Base-by-base conservation (phyloP, 352 stramenopile genomes). In the Achlya hypogyna region DNA sequence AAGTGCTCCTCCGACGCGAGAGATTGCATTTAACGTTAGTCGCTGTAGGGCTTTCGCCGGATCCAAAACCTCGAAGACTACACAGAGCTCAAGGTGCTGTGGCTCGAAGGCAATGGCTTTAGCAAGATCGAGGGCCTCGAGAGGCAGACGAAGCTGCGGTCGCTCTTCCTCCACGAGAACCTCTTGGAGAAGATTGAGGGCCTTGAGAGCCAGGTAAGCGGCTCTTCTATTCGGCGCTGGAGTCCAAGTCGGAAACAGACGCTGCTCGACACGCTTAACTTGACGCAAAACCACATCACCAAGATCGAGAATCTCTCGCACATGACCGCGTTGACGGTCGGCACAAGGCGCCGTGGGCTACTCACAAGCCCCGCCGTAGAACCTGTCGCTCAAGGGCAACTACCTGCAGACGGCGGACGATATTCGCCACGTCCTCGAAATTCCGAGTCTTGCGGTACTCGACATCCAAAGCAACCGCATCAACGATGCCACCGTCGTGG, bases 21-120 rank as follows among this genome's bases (percentile, higher is more conserved):
- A 35, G 25, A 29, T 22, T 53, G 16, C 20, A 53, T 43, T 14
- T 20, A 42, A 47, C 1, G n/a, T 23, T 65, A 5, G 14, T 29
- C 20, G 59, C n/a, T 16, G 23, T 52, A 85, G 70, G 95, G 95
- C 35, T 98, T 98, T 64, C 78, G 78, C 23, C 70, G 78, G 40
- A 97, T 98, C 70, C 72, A 96, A 51, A 98, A 98, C 65, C 77
- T 98, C 45, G 92, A 98, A 20, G 86, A 96, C 68, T 98, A 98
- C 84, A 97, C 86, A 16, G 88, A 88, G 0, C 74, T 98, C 27
- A 97, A 96, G 68, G 91, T 96, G 27, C 75, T 98, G 25, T 98
- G 91, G 92, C 81, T 98, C 29, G 93, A 98, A 67, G 93, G 93
- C 54, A 98, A 98, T 64, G 93, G 93, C 0, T 73, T 98, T 12